These are phyloP conservation scores for Fomitopsis betulina DNA, from an alignment of 1,284 basidiomycete species.

Conservation along the genomic window DNA sequence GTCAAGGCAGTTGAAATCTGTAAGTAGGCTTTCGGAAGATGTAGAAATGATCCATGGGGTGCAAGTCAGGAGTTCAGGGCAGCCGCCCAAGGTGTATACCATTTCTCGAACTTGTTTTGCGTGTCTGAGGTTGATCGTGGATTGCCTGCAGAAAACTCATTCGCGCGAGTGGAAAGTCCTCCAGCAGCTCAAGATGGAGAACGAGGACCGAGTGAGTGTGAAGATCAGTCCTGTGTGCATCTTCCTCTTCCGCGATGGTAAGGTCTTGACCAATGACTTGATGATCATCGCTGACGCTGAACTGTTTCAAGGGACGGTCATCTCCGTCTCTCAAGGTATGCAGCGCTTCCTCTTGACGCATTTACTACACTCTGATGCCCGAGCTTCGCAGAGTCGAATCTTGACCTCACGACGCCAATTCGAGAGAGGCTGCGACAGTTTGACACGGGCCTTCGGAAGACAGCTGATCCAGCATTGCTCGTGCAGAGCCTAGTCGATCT, in stretches of 20 bases:
- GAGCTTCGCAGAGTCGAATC: constrained; percentile 29
- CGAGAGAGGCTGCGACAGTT: constrained; percentile 46
- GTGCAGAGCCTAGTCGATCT: constrained; percentile 61
- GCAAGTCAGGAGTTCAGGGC: background rate
- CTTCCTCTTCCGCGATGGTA: constrained; percentile 61
- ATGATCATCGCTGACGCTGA: background rate
- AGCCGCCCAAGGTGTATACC: background rate
- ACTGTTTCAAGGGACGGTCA: constrained; percentile 6
- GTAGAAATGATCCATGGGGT: background rate
- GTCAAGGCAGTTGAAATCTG: background rate
- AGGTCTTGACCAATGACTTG: constrained; percentile 5
- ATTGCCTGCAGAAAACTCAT: constrained; percentile 15
- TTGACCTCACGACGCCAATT: constrained; percentile 53
- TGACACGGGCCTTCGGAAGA: constrained; percentile 55
- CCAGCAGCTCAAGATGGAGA: constrained; percentile 39
- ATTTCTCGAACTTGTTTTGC: background rate
- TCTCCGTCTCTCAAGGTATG: constrained; percentile 27
- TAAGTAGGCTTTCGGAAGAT: background rate
- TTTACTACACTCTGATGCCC: background rate
- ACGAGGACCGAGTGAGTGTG: constrained; percentile 56
- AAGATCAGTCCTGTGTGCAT: constrained; percentile 58
- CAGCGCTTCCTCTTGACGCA: background rate
- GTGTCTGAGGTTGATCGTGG: background rate
- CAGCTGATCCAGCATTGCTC: constrained; percentile 57
- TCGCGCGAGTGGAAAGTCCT: constrained; percentile 34